Base-by-base conservation (phyloP, 75 land plant genomes). In the Pinus taeda region DNA sequence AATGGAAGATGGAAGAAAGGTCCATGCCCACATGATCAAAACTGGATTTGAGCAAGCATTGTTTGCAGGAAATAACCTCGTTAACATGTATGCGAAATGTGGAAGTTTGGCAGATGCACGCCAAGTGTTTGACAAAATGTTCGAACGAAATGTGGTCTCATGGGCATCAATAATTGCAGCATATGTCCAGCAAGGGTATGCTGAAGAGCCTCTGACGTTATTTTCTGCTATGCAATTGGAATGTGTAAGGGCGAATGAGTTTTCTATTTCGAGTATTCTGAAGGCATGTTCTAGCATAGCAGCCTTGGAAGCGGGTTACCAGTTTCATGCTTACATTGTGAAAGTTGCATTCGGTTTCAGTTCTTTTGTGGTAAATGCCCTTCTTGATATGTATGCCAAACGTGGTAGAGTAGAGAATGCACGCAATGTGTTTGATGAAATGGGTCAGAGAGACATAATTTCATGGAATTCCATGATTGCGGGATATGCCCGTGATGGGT, bases 81-180 rank as follows among this genome's bases (percentile, higher is more conserved):
- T 79, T 60, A 72, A 62, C 77, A 74, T 79, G 77, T 79, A 79
- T 59, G 60, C 64, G 6, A 79, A 74, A 63, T 74, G 81, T 79
- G 77, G 81, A 39, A 75, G 64, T 26, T 17, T 79, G 37, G 30
- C 17, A 21, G 24, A 74, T 76, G 78, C 81, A 60, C 81, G 22
- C 59, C 53, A 56, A 57, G 61, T 79, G 7, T 79, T 79, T 60
- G 76, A 60, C 18, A 79, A 60, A 75, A 57, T 74, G 77, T 60
- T 30, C 17, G 60, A 60, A 39, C 59, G 60, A 60, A 74, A 79
- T 60, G 64, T 76, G 20, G 29, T 79, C 15, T 74, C 81, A 20
- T 79, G 81, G 81, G 75, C 58, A 75, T 74, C 81, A 30, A 39
- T 79, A 63, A 76, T 79, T 74, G 77, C 78, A 24, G 80, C 75